A percentile compares a stretch with the other conserved stretches of the same genome.
phyloP scores from a whole-genome alignment of 768 basidiomycete genomes.

The Agrocybe pediades region DNA sequence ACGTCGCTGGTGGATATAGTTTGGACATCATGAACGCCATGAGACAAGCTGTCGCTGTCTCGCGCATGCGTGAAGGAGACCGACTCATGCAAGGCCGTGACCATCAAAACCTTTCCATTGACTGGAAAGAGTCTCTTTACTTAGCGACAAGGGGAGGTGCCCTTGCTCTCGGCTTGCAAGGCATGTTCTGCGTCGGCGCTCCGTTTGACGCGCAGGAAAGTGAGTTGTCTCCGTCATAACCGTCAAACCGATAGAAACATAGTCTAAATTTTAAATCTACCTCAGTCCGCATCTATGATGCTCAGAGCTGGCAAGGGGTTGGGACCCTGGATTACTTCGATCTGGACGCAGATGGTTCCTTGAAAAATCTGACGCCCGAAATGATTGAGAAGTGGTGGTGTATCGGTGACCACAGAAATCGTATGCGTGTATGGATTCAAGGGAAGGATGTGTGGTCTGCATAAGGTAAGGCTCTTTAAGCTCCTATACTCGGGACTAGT shows the following conservation, averaged over 20 bases:
- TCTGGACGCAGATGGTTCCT: slow-evolving; percentile 18
- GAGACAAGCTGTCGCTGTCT: slow-evolving; percentile 75
- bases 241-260: neutral
- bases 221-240: slow-evolving; percentile 37
- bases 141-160: slow-evolving; percentile 84
- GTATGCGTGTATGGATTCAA: slow-evolving; percentile 75
- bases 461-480: neutral
- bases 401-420: slow-evolving; percentile 70
- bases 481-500: neutral
- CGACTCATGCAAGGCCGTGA: slow-evolving; percentile 26
- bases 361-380: slow-evolving; percentile 34
- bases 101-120: slow-evolving; percentile 45
- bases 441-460: slow-evolving; percentile 35
- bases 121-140: slow-evolving; percentile 83
- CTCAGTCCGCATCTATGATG: slow-evolving; percentile 51
- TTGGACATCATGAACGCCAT: slow-evolving; percentile 77
- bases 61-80: slow-evolving; percentile 66
- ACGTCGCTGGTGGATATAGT: slow-evolving; percentile 86
- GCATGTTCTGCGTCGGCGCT: slow-evolving; percentile 58
- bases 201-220: slow-evolving; percentile 79
- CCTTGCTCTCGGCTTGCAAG: slow-evolving; percentile 64
- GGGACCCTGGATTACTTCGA: slow-evolving; percentile 78
- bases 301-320: slow-evolving; percentile 40
- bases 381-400: slow-evolving; percentile 93
- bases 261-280: neutral